Conservation (phyloP, 108 stramenopile genomes). For the Fistulifera pelliculosa region DNA sequence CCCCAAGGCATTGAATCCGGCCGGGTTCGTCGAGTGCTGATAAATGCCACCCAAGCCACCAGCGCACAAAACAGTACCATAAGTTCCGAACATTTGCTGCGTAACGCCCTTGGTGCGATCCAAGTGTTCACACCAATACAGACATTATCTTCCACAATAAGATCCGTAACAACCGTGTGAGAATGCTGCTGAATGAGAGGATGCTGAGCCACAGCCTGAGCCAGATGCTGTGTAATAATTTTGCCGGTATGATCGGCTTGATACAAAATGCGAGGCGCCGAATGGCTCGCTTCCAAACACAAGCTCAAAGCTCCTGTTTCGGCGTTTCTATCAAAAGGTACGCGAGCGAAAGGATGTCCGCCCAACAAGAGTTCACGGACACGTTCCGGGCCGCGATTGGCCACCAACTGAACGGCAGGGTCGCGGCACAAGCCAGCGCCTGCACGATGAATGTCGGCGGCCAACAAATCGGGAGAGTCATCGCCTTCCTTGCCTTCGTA, state of each 20-base stretch:
- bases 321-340: conserved; percentile 74
- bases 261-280: conserved; percentile 85
- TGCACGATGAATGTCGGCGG: conserved; percentile 73
- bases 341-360: conserved; percentile 46
- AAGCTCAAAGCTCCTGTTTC: conserved; percentile 23
- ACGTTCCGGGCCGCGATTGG: conserved; percentile 76
- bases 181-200: conserved; percentile 76
- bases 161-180: conserved; percentile 80
- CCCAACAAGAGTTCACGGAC: conserved; percentile 74
- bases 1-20: conserved; percentile 85
- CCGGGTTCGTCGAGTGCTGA: conserved; percentile 89
- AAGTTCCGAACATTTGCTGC: conserved; percentile 33
- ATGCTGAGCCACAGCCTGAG: conserved; percentile 62
- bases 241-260: conserved; percentile 85
- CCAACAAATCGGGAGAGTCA: conserved; percentile 64
- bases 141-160: conserved; percentile 40
- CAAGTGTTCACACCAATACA: conserved; percentile 39
- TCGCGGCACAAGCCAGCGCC: conserved; percentile 83
- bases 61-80: conserved; percentile 79
- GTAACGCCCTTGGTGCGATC: conserved; percentile 32
- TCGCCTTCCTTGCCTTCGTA: conserved; percentile 62
- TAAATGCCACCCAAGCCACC: conserved; percentile 90
- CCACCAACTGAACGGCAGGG: conserved; percentile 79
- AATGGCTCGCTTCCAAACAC: conserved; percentile 83
- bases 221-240: conserved; percentile 83